Evolutionary conservation across 345 rosid species (phyloP), one percentile per base, ranked within the genome.

Genomic region (Linum tenue): DNA sequence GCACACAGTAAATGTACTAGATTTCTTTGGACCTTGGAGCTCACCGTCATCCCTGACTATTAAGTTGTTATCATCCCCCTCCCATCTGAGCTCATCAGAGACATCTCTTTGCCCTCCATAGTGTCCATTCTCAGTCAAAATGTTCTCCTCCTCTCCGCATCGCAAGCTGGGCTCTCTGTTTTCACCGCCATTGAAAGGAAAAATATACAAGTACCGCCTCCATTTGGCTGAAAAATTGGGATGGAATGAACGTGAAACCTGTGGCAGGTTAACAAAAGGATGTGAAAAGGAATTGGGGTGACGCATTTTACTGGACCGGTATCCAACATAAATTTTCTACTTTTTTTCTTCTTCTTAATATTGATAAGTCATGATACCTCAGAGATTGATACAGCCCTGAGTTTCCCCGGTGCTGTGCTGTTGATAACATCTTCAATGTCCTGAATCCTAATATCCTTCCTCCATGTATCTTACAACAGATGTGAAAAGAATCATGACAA

Each of bases 151-250:
- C 53, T 71, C 67, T 68, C 39, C 83, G 60, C 37, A 73, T 66
- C 73, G 80, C 64, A 62, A 50, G 48, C 72, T 63, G 68, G 70
- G 72, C 59, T 75, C 82, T 50, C 41, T 63, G 60, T 69, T 65
- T 72, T 85, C 89, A 56, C 81, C 78, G 60, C 70, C 77, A 70
- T 73, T 81, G 51, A 94, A 69, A 58, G 99, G 99, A 78, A 90
- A 88, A 17, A 86, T 81, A 75, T 94, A 94, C 55, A 88, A 78
- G 78, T 94, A 94, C 44, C 84, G 89, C 77, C 96, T 90, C 97
- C 99, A 90, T 73, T 85, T 90, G 62, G 99, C 99, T 69, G 95
- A 85, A 72, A 94, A 90, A 76, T 94, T 94, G 37, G 99, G 97
- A 75, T 94, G 96, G 75, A 94, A 90, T 61, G 67, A 77, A 62